These are phyloP conservation scores for Melastoma malabathricum DNA, from an alignment of 345 rosid genomes.

Conservation along the genomic window DNA sequence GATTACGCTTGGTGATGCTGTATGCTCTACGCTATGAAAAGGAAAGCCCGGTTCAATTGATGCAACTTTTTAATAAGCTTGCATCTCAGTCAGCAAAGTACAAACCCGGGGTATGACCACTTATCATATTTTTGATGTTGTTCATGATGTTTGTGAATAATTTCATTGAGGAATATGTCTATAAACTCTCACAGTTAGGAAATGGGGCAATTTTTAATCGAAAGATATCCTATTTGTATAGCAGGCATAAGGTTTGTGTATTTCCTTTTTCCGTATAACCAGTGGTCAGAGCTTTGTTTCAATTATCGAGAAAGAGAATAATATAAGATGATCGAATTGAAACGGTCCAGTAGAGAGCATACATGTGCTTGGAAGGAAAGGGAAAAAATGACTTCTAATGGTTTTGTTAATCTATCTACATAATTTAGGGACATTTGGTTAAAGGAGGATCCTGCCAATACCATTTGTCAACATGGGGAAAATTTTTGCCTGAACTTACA, in stretches of 20 bases:
- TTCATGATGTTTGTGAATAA: background rate
- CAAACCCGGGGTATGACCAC: constrained; percentile 74
- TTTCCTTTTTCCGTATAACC: too few species aligned
- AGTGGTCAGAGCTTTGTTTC: too few species aligned
- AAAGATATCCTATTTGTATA: too few species aligned
- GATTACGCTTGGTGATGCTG: constrained; percentile 74
- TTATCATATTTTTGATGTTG: constrained; percentile 5
- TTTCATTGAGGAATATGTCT: too few species aligned
- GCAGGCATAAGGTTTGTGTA: too few species aligned
- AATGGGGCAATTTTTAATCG: too few species aligned
- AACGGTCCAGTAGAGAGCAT: too few species aligned
- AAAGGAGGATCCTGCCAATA: background rate
- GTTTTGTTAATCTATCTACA: background rate
- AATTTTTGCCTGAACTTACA: background rate
- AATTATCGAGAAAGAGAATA: too few species aligned
- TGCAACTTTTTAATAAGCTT: constrained; percentile 93
- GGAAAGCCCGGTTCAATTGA: constrained; percentile 90
- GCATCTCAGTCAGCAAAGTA: constrained; percentile 82
- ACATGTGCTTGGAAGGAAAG: too few species aligned
- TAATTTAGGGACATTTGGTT: background rate
- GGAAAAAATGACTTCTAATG: too few species aligned
- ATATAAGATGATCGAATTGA: too few species aligned
- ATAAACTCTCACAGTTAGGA: too few species aligned
- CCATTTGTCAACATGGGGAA: background rate
- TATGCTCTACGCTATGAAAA: constrained; percentile 97